A percentile compares a stretch with the other conserved stretches of the same genome.
Conservation (phyloP, 176 grass and related monocot genomes). For the Hyparrhenia diplandra region DNA sequence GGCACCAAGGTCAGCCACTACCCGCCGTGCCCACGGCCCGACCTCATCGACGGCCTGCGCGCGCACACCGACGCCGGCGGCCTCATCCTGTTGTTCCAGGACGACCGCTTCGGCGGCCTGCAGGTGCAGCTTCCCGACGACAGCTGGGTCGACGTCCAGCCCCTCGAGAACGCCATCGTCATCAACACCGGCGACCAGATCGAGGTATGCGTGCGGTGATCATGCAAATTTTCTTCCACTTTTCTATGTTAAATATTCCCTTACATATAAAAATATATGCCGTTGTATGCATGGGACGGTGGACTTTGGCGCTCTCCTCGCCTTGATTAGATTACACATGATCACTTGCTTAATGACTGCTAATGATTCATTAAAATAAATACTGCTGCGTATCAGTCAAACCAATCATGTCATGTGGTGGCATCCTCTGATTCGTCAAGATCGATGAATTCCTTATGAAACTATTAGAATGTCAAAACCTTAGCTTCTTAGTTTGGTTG, state of each 20-base stretch:
- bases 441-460: no score
- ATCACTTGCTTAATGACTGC: neutral
- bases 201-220: slow-evolving; percentile 23
- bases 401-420: no score
- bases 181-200: slow-evolving; percentile 99
- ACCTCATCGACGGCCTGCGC: slow-evolving; percentile 66
- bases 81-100: slow-evolving; percentile 89
- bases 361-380: no score
- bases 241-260: no score
- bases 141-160: slow-evolving; percentile 77
- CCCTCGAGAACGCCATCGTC: slow-evolving; percentile 75
- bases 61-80: slow-evolving; percentile 91
- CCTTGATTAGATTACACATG: slow-evolving; percentile 27
- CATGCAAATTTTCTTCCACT: no score
- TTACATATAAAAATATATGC: no score
- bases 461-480: no score
- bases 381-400: neutral
- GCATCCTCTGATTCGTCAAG: no score
- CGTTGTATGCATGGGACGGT: no score
- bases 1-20: slow-evolving; percentile 80
- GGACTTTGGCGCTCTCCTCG: neutral
- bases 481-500: no score
- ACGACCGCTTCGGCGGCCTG: slow-evolving; percentile 72
- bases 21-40: slow-evolving; percentile 69
- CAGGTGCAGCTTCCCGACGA: slow-evolving; percentile 63